Base-by-base conservation (phyloP, 129 eudicot species). In the Sambucus nigra region DNA sequence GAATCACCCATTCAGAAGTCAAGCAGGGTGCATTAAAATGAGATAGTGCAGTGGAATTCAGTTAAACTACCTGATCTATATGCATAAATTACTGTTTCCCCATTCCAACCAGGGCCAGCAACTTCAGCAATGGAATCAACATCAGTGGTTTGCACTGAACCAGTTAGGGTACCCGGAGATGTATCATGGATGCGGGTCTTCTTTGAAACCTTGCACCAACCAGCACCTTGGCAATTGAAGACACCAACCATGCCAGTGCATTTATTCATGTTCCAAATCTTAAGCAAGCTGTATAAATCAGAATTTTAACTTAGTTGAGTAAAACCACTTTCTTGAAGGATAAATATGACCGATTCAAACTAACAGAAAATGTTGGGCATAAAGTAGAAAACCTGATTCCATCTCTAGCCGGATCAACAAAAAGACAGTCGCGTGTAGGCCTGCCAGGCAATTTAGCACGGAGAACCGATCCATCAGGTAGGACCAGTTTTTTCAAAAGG, bases 191-290 rank as follows among this genome's bases (percentile, higher is more conserved):
- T 85, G 20, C 81, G 89, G 15, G 82, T 81, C 70, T 78, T 85
- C 75, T 85, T 85, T 11, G 53, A 68, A 4, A 71, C 42, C 74
- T 76, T 85, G 79, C 98, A 85, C 95, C 98, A 84, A 23, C 95
- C 98, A 1, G 98, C 98, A 46, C 98, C 98, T 35, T 89, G 98
- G 73, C 95, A 85, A 69, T 89, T 89, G 72, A 89, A 85, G 2
- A 79, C 83, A 55, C 98, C 98, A 42, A 89, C 94, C 64, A 89
- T 83, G 5, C 98, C 95, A 5, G 77, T 68, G 67, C 80, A 79
- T 67, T 89, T 89, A 69, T 85, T 89, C 53, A 72, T 55, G 60
- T 89, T 89, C 98, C 98, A 89, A 8, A 89, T 74, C 44, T 89
- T 89, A 25, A 89, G 94, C 73, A 89, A 74, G 75, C 98, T 89